phyloP scores from a whole-genome alignment of 306 rosid species.

The Vigna reflexopilosa region DNA sequence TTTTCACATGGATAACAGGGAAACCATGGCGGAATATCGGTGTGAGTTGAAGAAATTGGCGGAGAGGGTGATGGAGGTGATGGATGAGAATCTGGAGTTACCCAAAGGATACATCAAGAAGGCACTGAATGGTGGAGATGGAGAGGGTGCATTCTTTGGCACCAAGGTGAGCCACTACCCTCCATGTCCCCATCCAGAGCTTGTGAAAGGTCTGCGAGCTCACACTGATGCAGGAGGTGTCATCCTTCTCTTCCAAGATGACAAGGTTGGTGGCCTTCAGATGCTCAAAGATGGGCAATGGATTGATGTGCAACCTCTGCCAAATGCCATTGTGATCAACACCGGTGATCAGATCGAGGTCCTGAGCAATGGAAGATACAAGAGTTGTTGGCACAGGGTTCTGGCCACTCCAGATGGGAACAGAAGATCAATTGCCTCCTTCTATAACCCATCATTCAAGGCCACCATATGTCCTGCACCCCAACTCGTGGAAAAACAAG shows the following conservation, averaged over 20 bases:
- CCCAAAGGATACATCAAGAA: conserved; percentile 76
- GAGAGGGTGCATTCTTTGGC: conserved; percentile 78
- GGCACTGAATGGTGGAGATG: conserved; percentile 74
- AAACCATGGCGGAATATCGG: conserved; percentile 82
- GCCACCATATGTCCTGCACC: conserved; percentile 94
- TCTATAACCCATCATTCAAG: conserved; percentile 84
- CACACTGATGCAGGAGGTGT: conserved; percentile 99
- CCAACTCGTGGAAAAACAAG: conserved; percentile 53
- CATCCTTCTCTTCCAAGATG: conserved; percentile 91
- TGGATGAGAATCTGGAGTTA: conserved; percentile 90
- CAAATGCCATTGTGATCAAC: conserved; percentile 88
- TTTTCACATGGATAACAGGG: conserved; percentile 57
- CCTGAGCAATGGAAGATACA: conserved; percentile 87
- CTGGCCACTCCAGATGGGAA: conserved; percentile 65
- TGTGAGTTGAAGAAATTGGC: conserved; percentile 75
- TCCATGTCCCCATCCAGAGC: conserved; percentile 83
- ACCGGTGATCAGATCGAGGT: conserved; percentile 99
- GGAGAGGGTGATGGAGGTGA: conserved; percentile 72
- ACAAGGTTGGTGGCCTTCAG: conserved; percentile 88
- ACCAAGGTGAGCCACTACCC: conserved; percentile 99
- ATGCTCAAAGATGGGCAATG: conserved; percentile 92
- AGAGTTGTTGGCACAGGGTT: conserved; percentile 95
- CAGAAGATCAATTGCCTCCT: conserved; percentile 90
- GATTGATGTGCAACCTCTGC: conserved; percentile 87
- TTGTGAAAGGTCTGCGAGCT: conserved; percentile 85